Evolutionary conservation across 2,329 filamentous ascomycete species (phyloP).

Genomic region (Colletotrichum agaves): DNA sequence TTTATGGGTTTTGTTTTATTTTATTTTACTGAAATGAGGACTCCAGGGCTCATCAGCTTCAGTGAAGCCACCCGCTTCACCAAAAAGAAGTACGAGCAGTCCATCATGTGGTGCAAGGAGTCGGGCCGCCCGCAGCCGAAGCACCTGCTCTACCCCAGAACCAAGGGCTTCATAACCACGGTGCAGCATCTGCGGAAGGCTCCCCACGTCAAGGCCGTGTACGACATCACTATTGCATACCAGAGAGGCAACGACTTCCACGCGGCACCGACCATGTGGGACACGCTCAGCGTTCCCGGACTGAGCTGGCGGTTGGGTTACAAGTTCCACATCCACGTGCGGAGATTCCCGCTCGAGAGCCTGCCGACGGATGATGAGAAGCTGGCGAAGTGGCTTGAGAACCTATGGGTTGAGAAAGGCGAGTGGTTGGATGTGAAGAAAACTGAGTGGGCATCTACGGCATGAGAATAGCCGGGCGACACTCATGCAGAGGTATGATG

Average conservation of each 20-base stretch:
- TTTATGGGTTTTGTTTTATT: too few relatives aligned
- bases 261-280: constrained; percentile 62
- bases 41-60: constrained; percentile 70
- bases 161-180: constrained; percentile 69
- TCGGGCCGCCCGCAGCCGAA: constrained; percentile 61
- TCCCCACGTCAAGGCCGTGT: constrained; percentile 63
- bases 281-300: constrained; percentile 56
- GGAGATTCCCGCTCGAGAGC: constrained; percentile 59
- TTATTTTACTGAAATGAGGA: constrained; percentile 2
- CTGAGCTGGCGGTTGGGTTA: constrained; percentile 54
- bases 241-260: constrained; percentile 56
- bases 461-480: constrained; percentile 1
- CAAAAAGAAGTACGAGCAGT: constrained; percentile 60
- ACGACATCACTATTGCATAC: constrained; percentile 67
- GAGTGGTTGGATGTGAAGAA: constrained; percentile 59
- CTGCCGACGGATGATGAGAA: constrained; percentile 59
- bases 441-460: constrained; percentile 49
- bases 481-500: too few relatives aligned
- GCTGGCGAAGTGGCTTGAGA: constrained; percentile 63
- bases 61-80: constrained; percentile 72
- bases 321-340: constrained; percentile 61
- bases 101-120: constrained; percentile 62
- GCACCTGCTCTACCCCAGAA: constrained; percentile 69
- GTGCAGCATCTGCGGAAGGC: constrained; percentile 64
- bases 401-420: constrained; percentile 64